A percentile compares a stretch with the other conserved stretches of the same genome.
These are phyloP conservation scores for Trichosporon ovoides DNA, from an alignment of 1,284 basidiomycete genomes.

Conservation along the genomic window DNA sequence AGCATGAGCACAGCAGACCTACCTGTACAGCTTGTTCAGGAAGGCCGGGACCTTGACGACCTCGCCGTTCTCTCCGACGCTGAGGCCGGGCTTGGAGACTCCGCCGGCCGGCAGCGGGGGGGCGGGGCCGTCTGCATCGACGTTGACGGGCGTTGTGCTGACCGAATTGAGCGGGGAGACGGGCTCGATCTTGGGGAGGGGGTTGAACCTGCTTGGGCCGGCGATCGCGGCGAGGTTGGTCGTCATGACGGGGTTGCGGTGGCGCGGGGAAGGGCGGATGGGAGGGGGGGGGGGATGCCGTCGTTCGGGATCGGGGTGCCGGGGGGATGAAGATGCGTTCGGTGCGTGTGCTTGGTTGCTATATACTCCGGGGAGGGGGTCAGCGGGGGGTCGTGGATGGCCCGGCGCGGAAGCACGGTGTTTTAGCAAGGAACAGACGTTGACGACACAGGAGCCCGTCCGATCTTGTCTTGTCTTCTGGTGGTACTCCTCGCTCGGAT, in stretches of 20 bases:
- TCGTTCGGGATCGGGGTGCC: background rate
- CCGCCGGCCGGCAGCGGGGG: constrained; percentile 9
- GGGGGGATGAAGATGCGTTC: background rate
- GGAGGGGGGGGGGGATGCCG: background rate
- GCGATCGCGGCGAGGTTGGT: constrained; percentile 41
- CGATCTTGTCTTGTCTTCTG: too few relatives aligned
- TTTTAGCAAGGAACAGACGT: background rate
- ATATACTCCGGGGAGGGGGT: too few relatives aligned
- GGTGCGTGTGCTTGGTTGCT: background rate
- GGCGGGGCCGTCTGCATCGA: background rate
- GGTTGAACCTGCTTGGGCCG: constrained; percentile 33
- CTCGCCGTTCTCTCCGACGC: constrained; percentile 45
- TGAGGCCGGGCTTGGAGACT: constrained; percentile 37
- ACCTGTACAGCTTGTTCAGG: constrained; percentile 88
- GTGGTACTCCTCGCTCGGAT: too few relatives aligned
- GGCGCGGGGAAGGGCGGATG: background rate
- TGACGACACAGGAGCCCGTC: too few relatives aligned
- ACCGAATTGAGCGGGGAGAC: constrained; percentile 17
- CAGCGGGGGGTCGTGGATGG: background rate
- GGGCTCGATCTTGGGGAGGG: constrained; percentile 20
- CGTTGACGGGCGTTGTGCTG: constrained; percentile 1
- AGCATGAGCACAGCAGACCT: constrained; percentile 36
- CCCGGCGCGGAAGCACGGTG: background rate
- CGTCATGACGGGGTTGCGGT: constrained; percentile 26
- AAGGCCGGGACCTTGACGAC: constrained; percentile 65